phyloP scores from a whole-genome alignment of 148 eudicot genomes.

The Nepenthes mirabilis region DNA sequence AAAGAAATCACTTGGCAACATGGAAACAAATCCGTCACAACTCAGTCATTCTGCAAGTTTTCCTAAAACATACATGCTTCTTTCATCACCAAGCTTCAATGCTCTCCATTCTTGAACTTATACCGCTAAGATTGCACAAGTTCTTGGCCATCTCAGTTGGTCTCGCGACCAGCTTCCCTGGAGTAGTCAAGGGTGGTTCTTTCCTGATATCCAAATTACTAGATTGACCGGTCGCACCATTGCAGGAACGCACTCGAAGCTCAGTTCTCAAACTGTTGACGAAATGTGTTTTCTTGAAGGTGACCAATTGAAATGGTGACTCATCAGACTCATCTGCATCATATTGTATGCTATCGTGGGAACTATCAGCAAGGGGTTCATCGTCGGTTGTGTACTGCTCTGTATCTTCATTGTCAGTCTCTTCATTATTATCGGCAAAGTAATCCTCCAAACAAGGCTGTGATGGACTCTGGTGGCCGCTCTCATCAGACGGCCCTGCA shows the following conservation, averaged over 20 bases:
- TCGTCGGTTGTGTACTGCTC: constrained; percentile 21
- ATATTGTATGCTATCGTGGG: constrained; percentile 21
- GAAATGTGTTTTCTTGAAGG: constrained; percentile 10
- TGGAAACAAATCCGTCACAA: too few relatives aligned
- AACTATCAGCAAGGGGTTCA: constrained; percentile 26
- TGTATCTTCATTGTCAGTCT: constrained; percentile 5
- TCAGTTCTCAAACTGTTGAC: constrained; percentile 8
- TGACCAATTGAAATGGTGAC: constrained; percentile 24
- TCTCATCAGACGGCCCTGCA: constrained; percentile 48
- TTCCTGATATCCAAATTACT: constrained; percentile 24
- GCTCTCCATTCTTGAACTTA: constrained; percentile 36
- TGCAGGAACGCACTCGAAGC: constrained; percentile 4
- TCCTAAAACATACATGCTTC: not conserved
- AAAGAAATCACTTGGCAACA: not conserved
- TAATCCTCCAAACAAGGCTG: constrained; percentile 22
- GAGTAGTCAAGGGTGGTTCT: constrained; percentile 7
- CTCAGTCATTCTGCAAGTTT: not conserved
- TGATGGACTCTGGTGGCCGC: constrained; percentile 59
- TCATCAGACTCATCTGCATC: constrained; percentile 37
- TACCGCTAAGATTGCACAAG: constrained; percentile 37
- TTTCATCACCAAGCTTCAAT: constrained; percentile 67
- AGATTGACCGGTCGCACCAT: constrained; percentile 17
- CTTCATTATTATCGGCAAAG: constrained; percentile 29
- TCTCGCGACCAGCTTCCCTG: constrained; percentile 12
- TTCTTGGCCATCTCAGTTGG: constrained; percentile 30